These are phyloP conservation scores for Lagenidium sp. DNA, from an alignment of 352 stramenopile species.

Conservation along the genomic window DNA sequence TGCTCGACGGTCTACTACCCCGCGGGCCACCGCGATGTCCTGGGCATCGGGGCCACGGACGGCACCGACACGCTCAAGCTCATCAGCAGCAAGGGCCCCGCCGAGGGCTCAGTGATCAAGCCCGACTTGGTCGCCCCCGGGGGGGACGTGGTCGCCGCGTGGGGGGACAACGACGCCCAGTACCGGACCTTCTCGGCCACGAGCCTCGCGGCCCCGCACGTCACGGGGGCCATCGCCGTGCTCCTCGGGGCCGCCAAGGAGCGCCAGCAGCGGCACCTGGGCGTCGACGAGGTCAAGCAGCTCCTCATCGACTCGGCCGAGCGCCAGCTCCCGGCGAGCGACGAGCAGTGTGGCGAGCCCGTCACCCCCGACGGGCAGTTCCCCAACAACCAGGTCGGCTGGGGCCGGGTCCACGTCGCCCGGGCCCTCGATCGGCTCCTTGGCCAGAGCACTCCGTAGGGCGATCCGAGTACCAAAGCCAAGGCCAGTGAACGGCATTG, in stretches of 20 bases:
- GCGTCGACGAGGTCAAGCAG: conserved; percentile 15
- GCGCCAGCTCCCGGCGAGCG: conserved; percentile 4
- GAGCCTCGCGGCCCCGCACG: conserved; percentile 28
- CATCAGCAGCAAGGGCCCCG: conserved; percentile 27
- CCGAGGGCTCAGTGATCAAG: conserved; percentile 27
- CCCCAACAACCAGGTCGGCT: conserved; percentile 49
- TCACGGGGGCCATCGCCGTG: conserved; percentile 24
- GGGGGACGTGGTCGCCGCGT: conserved; percentile 13
- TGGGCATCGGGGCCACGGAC: conserved; percentile 38
- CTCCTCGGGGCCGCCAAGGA: too few relatives aligned
- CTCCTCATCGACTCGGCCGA: conserved; percentile 10
- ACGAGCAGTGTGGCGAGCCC: conserved; percentile 6
- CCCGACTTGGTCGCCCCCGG: conserved; percentile 31
- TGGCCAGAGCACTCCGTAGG: too few relatives aligned
- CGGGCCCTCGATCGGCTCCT: too few relatives aligned
- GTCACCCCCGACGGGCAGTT: conserved; percentile 12
- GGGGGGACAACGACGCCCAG: conserved; percentile 2
- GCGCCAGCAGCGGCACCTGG: conserved; percentile 17
- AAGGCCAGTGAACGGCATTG: too few relatives aligned
- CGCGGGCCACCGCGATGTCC: conserved; percentile 19
- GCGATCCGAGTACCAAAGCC: too few relatives aligned
- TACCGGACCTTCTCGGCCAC: conserved; percentile 19
- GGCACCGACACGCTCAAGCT: conserved; percentile 18
- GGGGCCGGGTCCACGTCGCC: conserved; percentile 31
- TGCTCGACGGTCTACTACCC: conserved; percentile 31